Percentiles rank a stretch among this genome's conserved stretches.
Evolutionary conservation across 208 protist genomes (phyloP).

Genomic region (Trypanosoma mega): DNA sequence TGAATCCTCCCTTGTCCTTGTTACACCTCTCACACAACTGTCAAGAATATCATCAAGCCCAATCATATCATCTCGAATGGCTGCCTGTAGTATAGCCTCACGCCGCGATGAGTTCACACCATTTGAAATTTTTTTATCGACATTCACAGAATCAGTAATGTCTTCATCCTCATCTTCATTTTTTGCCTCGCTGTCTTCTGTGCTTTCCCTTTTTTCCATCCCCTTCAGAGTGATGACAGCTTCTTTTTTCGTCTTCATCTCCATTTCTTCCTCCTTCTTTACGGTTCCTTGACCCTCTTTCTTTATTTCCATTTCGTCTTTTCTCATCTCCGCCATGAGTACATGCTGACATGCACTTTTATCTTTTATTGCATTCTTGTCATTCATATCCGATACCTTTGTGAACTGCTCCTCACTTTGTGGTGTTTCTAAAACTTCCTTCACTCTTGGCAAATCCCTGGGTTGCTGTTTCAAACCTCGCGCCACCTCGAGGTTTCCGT

Average conservation of each 20-base stretch:
- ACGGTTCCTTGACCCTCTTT: neutral
- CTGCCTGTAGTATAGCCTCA: constrained; percentile 18
- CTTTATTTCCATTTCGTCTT: neutral
- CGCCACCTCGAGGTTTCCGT: constrained; percentile 8
- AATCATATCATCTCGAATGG: constrained; percentile 34
- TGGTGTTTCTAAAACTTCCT: too few relatives aligned
- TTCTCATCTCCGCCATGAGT: too few relatives aligned
- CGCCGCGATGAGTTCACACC: constrained; percentile 5
- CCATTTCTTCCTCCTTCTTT: neutral
- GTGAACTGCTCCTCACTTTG: too few relatives aligned
- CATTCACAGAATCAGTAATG: neutral
- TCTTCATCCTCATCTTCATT: neutral
- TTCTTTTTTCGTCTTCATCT: neutral
- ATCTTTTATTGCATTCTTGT: neutral
- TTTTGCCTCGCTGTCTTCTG: neutral
- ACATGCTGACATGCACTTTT: too few relatives aligned
- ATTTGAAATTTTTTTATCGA: neutral
- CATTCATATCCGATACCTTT: too few relatives aligned
- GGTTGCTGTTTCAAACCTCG: too few relatives aligned
- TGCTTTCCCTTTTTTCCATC: neutral
- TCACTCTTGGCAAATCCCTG: too few relatives aligned
- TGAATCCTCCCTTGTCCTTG: too few relatives aligned
- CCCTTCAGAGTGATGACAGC: neutral
- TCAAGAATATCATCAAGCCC: constrained; percentile 35
- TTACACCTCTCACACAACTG: too few relatives aligned